These are phyloP conservation scores for Trichoderma asperelloides DNA, from an alignment of 495 filamentous ascomycete genomes.

Conservation along the genomic window DNA sequence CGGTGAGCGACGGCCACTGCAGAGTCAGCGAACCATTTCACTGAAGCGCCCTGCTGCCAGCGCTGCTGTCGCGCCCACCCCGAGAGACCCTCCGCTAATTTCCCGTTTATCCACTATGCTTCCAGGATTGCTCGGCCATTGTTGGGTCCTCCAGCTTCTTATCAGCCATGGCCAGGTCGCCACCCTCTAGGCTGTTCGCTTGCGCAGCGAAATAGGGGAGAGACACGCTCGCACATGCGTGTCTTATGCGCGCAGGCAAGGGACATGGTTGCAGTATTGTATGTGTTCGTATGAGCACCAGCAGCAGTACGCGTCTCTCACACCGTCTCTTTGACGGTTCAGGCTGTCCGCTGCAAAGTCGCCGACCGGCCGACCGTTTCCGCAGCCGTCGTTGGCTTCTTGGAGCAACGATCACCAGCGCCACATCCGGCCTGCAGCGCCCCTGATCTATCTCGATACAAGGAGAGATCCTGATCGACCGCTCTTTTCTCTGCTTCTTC, in stretches of 20 bases:
- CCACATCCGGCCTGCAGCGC: neutral
- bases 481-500: neutral
- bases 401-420: neutral
- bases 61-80: neutral
- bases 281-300: neutral
- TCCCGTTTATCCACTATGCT: conserved; percentile 2
- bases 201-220: neutral
- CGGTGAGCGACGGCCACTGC: neutral
- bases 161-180: neutral
- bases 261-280: neutral
- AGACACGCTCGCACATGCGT: neutral
- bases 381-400: neutral
- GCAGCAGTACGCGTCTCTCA: neutral
- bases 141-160: neutral
- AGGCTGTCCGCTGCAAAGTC: neutral
- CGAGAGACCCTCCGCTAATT: conserved; percentile 2
- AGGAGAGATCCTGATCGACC: neutral
- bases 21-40: neutral
- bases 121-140: neutral
- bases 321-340: neutral
- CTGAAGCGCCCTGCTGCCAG: neutral
- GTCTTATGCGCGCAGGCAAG: conserved; percentile 5
- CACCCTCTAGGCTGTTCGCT: neutral
- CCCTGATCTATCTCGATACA: conserved; percentile 3
- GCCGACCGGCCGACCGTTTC: neutral